Evolutionary conservation across 108 stramenopile species (phyloP), one percentile per base, ranked within the genome.

Genomic region (Schizochytrium sp.): DNA sequence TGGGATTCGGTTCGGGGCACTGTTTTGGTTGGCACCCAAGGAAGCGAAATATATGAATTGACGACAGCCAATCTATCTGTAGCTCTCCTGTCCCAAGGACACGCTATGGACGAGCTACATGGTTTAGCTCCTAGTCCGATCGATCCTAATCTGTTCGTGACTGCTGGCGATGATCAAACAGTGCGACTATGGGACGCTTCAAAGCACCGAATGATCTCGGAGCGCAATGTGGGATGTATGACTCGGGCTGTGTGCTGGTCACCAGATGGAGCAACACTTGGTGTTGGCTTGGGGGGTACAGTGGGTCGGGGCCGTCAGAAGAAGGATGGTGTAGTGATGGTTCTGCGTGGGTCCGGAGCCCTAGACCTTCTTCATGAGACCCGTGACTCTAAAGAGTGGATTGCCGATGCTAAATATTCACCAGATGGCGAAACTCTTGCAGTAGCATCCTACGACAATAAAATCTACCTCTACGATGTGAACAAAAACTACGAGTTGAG

Each of bases 141-240:
- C 41, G 61, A 89, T 40, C 89, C 91, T 15, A 93, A 94, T 53
- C 19, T 83, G 46, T 92, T 93, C 57, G 90, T 91, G 88, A 95
- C 96, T 4, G 90, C 93, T 7, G 95, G 96, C 10, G 93, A 93
- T 41, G 94, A 95, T 89, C 93, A 92, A 47, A 91, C 73, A 4
- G 87, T 96, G 41, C 91, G 91, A 47, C 19, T 95, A 46, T 95
- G 96, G 96, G 94, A 94, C 87, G 60, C 93, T 7, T 92, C 92
- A 45, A 90, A 92, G 53, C 72, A 76, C 61, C 47, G 90, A 19
- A 61, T 83, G 56, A 49, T 87, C 73, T 87, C 49, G 4, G 89
- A 88, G 40, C 38, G 88, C 50, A 58, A 40, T 56, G 61, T 94
- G 42, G 94, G 91, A 8, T 49, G 56, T 61, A 61, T 88, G 64